Evolutionary conservation across 805 yeast genomes (phyloP), one percentile per base, ranked within the genome.

Genomic region (Ascoidea tarda): DNA sequence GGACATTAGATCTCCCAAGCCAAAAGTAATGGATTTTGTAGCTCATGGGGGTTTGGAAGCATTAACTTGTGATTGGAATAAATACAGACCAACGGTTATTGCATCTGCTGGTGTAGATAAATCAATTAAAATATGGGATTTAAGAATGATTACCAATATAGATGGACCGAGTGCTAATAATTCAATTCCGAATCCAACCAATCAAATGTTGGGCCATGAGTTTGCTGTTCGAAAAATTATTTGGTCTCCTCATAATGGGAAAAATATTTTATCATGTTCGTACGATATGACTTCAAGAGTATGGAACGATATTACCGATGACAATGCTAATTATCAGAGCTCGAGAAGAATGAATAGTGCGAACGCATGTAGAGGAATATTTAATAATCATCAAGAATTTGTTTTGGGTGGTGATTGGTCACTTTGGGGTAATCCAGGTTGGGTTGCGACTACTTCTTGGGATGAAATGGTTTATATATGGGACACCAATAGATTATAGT

Each of bases 401-500:
- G 96, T 85, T 1, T 79, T 86, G 59, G 97, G 95, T 16, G 84
- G 90, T 57, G 98, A 93, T 69, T 93, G 96, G 86, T 84, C 95
- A 58, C 67, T 93, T 51, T 91, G 97, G 97, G 99, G 98, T 2
- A 82, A 81, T 59, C 95, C 93, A 1, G 97, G 97, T 1, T 90
- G 93, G 89, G 89, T 84, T 16, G 95, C 93, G 6, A 82, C 96
- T 14, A 83, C 90, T 0, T 96, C 96, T 1, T 91, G 96, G 96
- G 99, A 91, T 69, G 96, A 91, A 62, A 88, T 87, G 84, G 82
- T 89, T 5, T 83, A 84, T 63, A 76, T 93, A 6, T 93, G 96
- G 95, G 89, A 85, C 59, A 78, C 86, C 1, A 76, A 78, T 6
- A 46, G 16, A 91, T 64, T 38, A 21, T 21, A 21, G 28, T 21